phyloP scores from a whole-genome alignment of 164 flowering plant genomes.

The Piper betle region DNA sequence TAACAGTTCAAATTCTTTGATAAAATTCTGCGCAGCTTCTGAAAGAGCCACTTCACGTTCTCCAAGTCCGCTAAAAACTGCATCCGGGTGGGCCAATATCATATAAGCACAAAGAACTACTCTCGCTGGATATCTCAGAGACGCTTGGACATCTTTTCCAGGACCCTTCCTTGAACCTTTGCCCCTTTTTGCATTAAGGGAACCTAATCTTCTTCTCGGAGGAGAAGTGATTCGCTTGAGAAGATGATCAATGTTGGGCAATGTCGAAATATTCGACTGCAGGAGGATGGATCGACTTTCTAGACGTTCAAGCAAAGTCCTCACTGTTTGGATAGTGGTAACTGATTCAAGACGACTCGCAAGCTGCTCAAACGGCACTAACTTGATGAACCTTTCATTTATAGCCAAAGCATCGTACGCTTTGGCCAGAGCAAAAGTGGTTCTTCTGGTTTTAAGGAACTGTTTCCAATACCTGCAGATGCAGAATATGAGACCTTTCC shows the following conservation, averaged over 20 bases:
- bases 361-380: slow-evolving; percentile 91
- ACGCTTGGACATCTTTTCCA: slow-evolving; percentile 11
- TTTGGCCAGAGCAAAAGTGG: slow-evolving; percentile 58
- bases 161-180: slow-evolving; percentile 29
- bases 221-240: slow-evolving; percentile 78
- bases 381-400: slow-evolving; percentile 37
- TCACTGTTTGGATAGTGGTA: slow-evolving; percentile 51
- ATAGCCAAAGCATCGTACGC: slow-evolving; percentile 47
- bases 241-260: slow-evolving; percentile 71
- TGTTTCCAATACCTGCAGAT: slow-evolving; percentile 70
- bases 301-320: slow-evolving; percentile 69
- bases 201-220: slow-evolving; percentile 39
- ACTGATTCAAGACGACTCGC: slow-evolving; percentile 63
- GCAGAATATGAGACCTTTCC: background rate
- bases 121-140: slow-evolving; percentile 75
- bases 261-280: slow-evolving; percentile 15
- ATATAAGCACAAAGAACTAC: slow-evolving; percentile 90
- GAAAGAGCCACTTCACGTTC: slow-evolving; percentile 68
- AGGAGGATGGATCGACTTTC: slow-evolving; percentile 50
- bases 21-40: slow-evolving; percentile 50
- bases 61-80: slow-evolving; percentile 81
- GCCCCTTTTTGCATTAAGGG: slow-evolving; percentile 21
- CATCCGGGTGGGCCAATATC: slow-evolving; percentile 94
- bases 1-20: slow-evolving; percentile 62
- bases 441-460: slow-evolving; percentile 39